phyloP scores from a whole-genome alignment of 2,329 filamentous ascomycete genomes.

The Neofusicoccum sp. region DNA sequence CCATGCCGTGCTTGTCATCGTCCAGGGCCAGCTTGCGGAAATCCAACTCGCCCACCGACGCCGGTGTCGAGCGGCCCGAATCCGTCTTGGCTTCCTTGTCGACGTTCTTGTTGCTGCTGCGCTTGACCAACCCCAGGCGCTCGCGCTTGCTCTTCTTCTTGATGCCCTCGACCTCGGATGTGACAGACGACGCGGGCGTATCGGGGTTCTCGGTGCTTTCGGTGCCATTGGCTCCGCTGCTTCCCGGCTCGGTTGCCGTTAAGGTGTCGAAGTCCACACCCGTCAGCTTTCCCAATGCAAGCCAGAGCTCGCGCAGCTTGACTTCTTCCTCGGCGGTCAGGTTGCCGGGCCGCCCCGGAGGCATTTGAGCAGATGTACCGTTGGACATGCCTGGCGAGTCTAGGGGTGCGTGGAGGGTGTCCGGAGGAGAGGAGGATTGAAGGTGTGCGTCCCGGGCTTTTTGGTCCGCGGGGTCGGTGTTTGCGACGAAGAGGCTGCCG shows the following conservation, averaged over 20 bases:
- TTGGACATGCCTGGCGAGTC: not conserved
- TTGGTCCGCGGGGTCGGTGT: constrained; percentile 7
- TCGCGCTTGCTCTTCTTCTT: constrained; percentile 66
- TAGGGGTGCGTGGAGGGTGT: not conserved
- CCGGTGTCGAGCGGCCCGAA: constrained; percentile 26
- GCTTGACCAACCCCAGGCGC: constrained; percentile 66
- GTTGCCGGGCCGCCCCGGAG: constrained; percentile 76
- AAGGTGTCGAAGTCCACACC: too few relatives aligned
- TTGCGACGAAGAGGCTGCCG: constrained; percentile 30
- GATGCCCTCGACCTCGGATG: constrained; percentile 31
- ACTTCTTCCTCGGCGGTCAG: constrained; percentile 85
- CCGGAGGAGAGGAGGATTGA: constrained; percentile 21
- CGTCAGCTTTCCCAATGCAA: constrained; percentile 62
- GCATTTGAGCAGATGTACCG: constrained; percentile 43
- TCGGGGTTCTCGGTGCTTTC: constrained; percentile 1
- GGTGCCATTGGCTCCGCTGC: constrained; percentile 21
- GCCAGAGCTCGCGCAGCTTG: constrained; percentile 87
- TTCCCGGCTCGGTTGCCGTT: constrained; percentile 24
- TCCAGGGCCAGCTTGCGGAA: constrained; percentile 34
- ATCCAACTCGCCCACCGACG: constrained; percentile 32
- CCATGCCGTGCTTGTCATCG: constrained; percentile 92
- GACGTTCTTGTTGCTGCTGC: constrained; percentile 31
- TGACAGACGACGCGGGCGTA: constrained; percentile 7
- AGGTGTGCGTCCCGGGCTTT: not conserved
- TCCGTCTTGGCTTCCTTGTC: constrained; percentile 47